Percentiles rank a stretch among this genome's conserved stretches.
phyloP scores from a whole-genome alignment of 1,284 basidiomycete species.

The Ceratobasidium sp. region DNA sequence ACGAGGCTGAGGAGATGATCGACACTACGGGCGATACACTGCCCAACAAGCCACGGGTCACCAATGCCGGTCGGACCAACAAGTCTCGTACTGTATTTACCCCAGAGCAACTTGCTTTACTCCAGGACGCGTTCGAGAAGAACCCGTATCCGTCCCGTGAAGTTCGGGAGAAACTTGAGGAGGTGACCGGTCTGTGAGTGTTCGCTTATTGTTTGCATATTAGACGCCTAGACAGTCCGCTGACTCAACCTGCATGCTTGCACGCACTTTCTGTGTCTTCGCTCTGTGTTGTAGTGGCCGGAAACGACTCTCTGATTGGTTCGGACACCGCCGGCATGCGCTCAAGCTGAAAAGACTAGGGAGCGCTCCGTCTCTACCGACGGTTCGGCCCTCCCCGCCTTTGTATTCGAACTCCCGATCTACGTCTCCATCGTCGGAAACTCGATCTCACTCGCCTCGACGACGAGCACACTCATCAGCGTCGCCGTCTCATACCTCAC shows the following conservation, averaged over 20 bases:
- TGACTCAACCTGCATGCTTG: not conserved
- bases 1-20: slow-evolving; percentile 28
- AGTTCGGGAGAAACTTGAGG: slow-evolving; percentile 39
- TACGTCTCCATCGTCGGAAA: slow-evolving; percentile 25
- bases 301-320: slow-evolving; percentile 38
- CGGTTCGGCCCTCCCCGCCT: slow-evolving; percentile 19
- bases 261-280: not conserved
- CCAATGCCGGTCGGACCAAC: slow-evolving; percentile 26
- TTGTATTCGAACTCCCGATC: slow-evolving; percentile 33
- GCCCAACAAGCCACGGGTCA: slow-evolving; percentile 20
- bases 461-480: slow-evolving; percentile 33
- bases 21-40: slow-evolving; percentile 20
- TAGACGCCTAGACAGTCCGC: not conserved
- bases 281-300: slow-evolving; percentile 4
- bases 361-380: slow-evolving; percentile 26
- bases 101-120: slow-evolving; percentile 21
- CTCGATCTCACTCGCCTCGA: slow-evolving; percentile 30
- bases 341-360: slow-evolving; percentile 39
- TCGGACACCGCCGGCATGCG: slow-evolving; percentile 38
- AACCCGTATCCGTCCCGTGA: slow-evolving; percentile 39
- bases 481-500: slow-evolving; percentile 21
- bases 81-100: slow-evolving; percentile 36
- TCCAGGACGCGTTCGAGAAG: slow-evolving; percentile 35
- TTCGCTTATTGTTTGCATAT: not conserved
- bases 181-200: slow-evolving; percentile 36